Conservation (phyloP, 1,284 basidiomycete species). For the Leccinum fuscescens region DNA sequence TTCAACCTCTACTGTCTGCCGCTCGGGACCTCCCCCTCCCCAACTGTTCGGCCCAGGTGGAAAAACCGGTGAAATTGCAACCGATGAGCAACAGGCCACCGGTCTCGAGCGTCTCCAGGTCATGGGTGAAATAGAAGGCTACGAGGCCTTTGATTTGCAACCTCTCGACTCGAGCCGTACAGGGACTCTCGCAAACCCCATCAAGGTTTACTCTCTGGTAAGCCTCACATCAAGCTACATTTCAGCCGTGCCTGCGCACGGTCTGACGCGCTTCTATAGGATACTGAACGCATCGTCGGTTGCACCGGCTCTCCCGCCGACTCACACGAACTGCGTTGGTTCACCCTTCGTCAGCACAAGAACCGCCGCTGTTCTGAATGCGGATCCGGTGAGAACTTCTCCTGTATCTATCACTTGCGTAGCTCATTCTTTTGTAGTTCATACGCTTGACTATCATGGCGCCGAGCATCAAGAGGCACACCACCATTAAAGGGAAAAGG, state of each 20-base stretch:
- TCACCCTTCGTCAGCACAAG: slow-evolving; percentile 65
- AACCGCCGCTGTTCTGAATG: slow-evolving; percentile 86
- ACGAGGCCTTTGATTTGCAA: slow-evolving; percentile 88
- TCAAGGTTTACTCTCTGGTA: slow-evolving; percentile 87
- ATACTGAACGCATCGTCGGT: slow-evolving; percentile 78
- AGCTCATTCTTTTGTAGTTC: slow-evolving; percentile 41
- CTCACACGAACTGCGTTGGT: slow-evolving; percentile 89
- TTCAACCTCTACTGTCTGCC: slow-evolving; percentile 52
- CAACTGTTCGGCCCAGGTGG: slow-evolving; percentile 73
- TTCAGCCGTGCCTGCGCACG: neutral
- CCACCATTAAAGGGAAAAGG: slow-evolving; percentile 34
- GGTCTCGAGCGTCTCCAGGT: slow-evolving; percentile 96
- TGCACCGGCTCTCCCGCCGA: slow-evolving; percentile 92
- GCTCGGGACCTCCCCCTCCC: slow-evolving; percentile 60
- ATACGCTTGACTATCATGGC: slow-evolving; percentile 60
- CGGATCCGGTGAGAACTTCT: slow-evolving; percentile 67
- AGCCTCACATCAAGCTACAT: slow-evolving; percentile 34
- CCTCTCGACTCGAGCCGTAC: slow-evolving; percentile 85
- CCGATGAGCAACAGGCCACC: slow-evolving; percentile 88
- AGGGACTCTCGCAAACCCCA: slow-evolving; percentile 87
- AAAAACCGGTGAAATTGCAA: slow-evolving; percentile 77
- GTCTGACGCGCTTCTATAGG: slow-evolving; percentile 44
- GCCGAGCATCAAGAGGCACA: slow-evolving; percentile 43
- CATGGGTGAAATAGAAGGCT: slow-evolving; percentile 83
- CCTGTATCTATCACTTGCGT: neutral